phyloP scores from a whole-genome alignment of 2,329 filamentous ascomycete species.

The Sarocladium strictum region DNA sequence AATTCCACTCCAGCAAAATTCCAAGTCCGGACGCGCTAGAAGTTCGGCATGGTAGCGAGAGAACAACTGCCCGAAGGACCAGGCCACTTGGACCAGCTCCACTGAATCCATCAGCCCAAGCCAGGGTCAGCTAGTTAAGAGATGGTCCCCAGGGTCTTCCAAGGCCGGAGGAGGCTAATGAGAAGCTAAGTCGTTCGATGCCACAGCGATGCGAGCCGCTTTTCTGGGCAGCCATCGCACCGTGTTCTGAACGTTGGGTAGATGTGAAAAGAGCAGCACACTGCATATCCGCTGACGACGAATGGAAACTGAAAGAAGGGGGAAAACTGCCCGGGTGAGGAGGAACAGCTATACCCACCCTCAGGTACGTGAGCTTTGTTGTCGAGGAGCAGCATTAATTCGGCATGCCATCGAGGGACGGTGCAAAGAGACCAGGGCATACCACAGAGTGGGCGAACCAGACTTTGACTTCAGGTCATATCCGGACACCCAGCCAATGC shows the following conservation, averaged over 20 bases:
- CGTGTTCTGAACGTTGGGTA: background rate
- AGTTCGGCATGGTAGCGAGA: constrained; percentile 1
- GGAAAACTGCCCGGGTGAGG: background rate
- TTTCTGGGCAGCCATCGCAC: background rate
- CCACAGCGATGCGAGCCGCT: background rate
- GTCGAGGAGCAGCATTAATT: background rate
- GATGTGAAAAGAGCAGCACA: background rate
- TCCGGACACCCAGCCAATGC: constrained; percentile 1
- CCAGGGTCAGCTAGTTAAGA: background rate
- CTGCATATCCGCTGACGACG: background rate
- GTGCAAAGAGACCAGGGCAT: background rate
- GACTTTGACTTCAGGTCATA: constrained; percentile 1
- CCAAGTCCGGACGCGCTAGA: background rate
- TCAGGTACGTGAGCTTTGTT: background rate
- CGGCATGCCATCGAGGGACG: background rate
- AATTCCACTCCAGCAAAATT: background rate
- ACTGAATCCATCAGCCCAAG: background rate
- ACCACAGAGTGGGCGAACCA: constrained; percentile 3
- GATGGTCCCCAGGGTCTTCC: background rate
- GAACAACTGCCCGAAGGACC: background rate
- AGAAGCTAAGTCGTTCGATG: background rate
- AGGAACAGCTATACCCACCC: background rate
- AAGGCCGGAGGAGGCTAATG: background rate
- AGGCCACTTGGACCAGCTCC: background rate
- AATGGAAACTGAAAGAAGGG: background rate